Base-by-base conservation (phyloP, 805 yeast species). In the Candida vaughaniae region DNA sequence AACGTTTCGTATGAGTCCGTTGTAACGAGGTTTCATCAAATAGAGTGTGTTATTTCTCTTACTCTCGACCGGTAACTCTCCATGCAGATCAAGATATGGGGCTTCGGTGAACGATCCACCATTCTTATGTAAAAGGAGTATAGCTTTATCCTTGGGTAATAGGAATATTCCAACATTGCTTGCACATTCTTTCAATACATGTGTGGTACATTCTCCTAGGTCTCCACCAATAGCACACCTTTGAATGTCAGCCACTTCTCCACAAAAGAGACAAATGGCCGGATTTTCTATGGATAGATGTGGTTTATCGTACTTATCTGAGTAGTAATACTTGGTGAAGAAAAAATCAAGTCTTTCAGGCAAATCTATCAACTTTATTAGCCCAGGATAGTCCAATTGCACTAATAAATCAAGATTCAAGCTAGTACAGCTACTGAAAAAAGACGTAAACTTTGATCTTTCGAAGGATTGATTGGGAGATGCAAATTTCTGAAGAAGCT, bases 221-320 rank as follows among this genome's bases (percentile, higher is more conserved):
- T 60, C 58, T 29, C 69, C 72, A 0, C 80, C 81, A 34, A 74
- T 69, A 12, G 79, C 74, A 27, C 66, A 58, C 43, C 65, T 77
- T 51, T 90, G 96, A n/a, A 80, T 62, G 43, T 80, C 80, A 16
- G 86, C 69, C 6, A 80, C 69, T 8, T 64, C 61, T 1, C 89
- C 93, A 61, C 99, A 93, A 43, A 82, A 82, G 37, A 91, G 61
- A 52, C 99, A 91, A 7, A 91, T 66, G 0, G 95, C 96, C 0
- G 95, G 93, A 46, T 90, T 95, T 31, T 70, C 71, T 20, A 66
- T 69, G 1, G 48, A 38, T 40, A 50, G 49, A 49, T 55, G 61
- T 16, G 71, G 72, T 33, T 65, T 64, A 29, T 62, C 55, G 16
- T 62, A 64, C 31, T 62, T 60, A 17, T 67, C 69, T 50, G 64